A percentile compares a stretch with the other conserved stretches of the same genome.
These are phyloP conservation scores for Monilinia fructicola DNA, from an alignment of 2,329 filamentous ascomycete species.

Conservation along the genomic window DNA sequence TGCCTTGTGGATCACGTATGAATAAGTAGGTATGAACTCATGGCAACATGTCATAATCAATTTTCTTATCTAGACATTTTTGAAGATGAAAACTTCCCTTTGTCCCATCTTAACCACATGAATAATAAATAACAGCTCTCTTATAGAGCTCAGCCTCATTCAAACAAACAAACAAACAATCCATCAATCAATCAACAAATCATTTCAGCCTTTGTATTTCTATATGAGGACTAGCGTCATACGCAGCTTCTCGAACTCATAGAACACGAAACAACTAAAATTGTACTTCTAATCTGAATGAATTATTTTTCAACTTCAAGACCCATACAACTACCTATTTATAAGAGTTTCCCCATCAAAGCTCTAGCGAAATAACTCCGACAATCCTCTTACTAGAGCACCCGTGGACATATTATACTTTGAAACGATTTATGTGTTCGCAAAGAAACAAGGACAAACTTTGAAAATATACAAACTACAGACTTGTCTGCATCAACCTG, in stretches of 20 bases:
- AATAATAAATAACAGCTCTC: not conserved
- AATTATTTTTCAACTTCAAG: constrained; percentile 11
- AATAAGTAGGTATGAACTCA: not conserved
- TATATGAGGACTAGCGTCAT: constrained; percentile 18
- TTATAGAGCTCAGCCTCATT: constrained; percentile 11
- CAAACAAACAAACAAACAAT: too few relatives aligned
- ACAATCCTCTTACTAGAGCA: not conserved
- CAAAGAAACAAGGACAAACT: constrained; percentile 14
- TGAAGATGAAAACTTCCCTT: not conserved
- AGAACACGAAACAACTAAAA: constrained; percentile 10
- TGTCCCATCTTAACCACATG: not conserved
- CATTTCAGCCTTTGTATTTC: constrained; percentile 20
- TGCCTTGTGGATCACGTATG: not conserved
- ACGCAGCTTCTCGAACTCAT: constrained; percentile 20
- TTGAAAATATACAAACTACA: constrained; percentile 8
- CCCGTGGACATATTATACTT: not conserved
- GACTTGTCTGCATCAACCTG: not conserved
- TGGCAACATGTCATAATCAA: constrained; percentile 4
- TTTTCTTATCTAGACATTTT: constrained; percentile 8
- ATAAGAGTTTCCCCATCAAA: constrained; percentile 16
- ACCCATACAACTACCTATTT: not conserved
- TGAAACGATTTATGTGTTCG: constrained; percentile 24
- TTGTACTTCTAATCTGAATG: constrained; percentile 18
- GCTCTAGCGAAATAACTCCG: constrained; percentile 15
- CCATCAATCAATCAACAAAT: not conserved